Base-by-base conservation (phyloP, 2,329 filamentous ascomycete species). In the Neocucurbitaria cava region DNA sequence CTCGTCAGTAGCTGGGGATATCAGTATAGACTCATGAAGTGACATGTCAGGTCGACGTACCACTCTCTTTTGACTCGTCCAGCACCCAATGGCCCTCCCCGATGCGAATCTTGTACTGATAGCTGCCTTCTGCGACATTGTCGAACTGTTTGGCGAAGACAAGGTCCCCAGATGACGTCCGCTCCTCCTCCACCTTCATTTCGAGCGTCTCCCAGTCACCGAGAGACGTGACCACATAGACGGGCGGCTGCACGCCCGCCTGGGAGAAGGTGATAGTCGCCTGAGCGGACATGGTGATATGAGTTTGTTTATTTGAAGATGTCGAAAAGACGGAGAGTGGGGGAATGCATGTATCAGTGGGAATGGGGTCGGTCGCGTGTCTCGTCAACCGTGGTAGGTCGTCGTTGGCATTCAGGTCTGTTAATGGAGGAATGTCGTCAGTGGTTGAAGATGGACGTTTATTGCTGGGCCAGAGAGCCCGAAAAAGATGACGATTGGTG, bases 101-200 rank as follows among this genome's bases (percentile, higher is more conserved):
- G 31, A 89, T 78, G 26, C 88, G 83, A 63, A 92, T 89, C 74
- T 91, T 92, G 81, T 92, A 93, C 66, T 90, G 86, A 61, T 91
- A 85, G 52, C 85, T 82, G 42, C 84, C 81, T 20, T 83, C 83
- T 20, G 83, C 78, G 17, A 84, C 78, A 7, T 84, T 79, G 31
- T 81, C 71, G 40, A 91, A 79, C 1, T 80, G 74, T 53, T 85
- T 85, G 39, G 75, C 79, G 69, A 90, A 92, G 11, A 82, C 69
- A 53, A 85, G 77, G 49, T 87, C 70, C n/a, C 82, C 83, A 31
- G 82, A 76, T 3, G 80, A 75, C 9, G 82, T 79, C 26, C 77
- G 77, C 3, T 78, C 78, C 5, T 70, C 63, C 52, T 75, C 79
- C 3, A 61, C 48, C 9, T 83, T 73, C 88, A 92, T 90, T 76